Evolutionary conservation across 108 stramenopile species (phyloP).

Genomic region (Mayamaea pseudoterrestris): DNA sequence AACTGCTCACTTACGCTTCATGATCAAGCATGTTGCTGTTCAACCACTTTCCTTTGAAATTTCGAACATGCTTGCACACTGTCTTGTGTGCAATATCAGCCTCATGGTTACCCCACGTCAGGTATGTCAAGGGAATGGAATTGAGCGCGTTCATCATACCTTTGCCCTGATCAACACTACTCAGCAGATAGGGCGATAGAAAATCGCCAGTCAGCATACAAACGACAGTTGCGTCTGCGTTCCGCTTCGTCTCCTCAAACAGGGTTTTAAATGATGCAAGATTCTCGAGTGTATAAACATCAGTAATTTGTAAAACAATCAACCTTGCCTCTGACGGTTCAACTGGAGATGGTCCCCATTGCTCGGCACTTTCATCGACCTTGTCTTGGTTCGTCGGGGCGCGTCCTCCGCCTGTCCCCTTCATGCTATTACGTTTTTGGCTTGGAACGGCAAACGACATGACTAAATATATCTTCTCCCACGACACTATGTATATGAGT

Average conservation of each 20-base stretch:
- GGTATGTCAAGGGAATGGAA: slow-evolving; percentile 18
- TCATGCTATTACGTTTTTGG: too few relatives aligned
- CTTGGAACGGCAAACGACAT: too few relatives aligned
- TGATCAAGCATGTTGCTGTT: slow-evolving; percentile 40
- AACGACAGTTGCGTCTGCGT: slow-evolving; percentile 11
- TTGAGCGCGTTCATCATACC: slow-evolving; percentile 40
- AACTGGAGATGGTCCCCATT: slow-evolving; percentile 8
- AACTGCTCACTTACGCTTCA: too few relatives aligned
- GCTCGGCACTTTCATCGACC: neutral
- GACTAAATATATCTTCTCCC: too few relatives aligned
- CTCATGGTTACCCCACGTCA: slow-evolving; percentile 39
- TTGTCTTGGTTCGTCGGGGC: slow-evolving; percentile 1
- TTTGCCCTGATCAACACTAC: slow-evolving; percentile 25
- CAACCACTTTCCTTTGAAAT: slow-evolving; percentile 28
- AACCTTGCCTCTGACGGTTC: slow-evolving; percentile 13
- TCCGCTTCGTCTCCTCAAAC: slow-evolving; percentile 6
- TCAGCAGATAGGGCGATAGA: slow-evolving; percentile 24
- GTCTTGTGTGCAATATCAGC: slow-evolving; percentile 32
- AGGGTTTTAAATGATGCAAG: slow-evolving; percentile 33
- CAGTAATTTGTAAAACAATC: slow-evolving; percentile 33
- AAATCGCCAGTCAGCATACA: slow-evolving; percentile 29
- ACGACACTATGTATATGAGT: too few relatives aligned
- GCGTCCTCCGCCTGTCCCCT: slow-evolving; percentile 9
- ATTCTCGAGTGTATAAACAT: slow-evolving; percentile 35
- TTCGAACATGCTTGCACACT: slow-evolving; percentile 14